Base-by-base conservation (phyloP, 768 basidiomycete genomes). In the Holtermannia corniformis region DNA sequence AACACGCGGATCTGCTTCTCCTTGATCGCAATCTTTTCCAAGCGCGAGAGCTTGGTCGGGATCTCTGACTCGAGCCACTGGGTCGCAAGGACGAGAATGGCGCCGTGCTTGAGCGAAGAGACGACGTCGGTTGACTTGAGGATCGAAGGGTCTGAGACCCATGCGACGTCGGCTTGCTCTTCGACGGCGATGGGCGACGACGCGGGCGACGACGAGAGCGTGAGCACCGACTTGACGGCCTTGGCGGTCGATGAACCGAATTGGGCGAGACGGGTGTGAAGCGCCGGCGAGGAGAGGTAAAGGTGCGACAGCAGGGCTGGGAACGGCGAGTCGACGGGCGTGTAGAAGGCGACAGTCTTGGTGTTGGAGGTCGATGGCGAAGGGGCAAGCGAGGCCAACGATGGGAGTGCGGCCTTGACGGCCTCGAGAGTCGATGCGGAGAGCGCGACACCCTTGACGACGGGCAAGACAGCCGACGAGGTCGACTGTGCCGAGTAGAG, bases 51-150 rank as follows among this genome's bases (percentile, higher is more conserved):
- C 66, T 82, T 90, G 42, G 81, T 75, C 4, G 78, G 68, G 32
- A 95, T 75, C 64, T 97, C 91, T 12, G 81, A 79, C 23, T 78
- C 64, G 2, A 83, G 78, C 89, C 89, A 95, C 1, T 89, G 82
- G 48, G 80, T 72, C 50, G 93, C 70, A 50, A 97, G 80, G 27
- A 95, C 79, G 5, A 82, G 74, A 0, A 89, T 62, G 42, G 65
- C 83, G 5, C 79, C 79, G 3, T 74, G 70, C 54, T 82, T 84
- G 23, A 86, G 82, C 46, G 82, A 78, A 23, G 80, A 74, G 48
- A 95, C 67, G 23, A 91, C 64, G 7, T 81, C 79, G 64, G 90
- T 88, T 0, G 84, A 79, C 68, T 85, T 89, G 61, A 93, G 77
- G 26, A 97, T 76, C 45, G 73, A 77, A 45, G 85, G 80, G 54